Conservation (phyloP, 139 green algal species). For the Chlamydomonas sp. region DNA sequence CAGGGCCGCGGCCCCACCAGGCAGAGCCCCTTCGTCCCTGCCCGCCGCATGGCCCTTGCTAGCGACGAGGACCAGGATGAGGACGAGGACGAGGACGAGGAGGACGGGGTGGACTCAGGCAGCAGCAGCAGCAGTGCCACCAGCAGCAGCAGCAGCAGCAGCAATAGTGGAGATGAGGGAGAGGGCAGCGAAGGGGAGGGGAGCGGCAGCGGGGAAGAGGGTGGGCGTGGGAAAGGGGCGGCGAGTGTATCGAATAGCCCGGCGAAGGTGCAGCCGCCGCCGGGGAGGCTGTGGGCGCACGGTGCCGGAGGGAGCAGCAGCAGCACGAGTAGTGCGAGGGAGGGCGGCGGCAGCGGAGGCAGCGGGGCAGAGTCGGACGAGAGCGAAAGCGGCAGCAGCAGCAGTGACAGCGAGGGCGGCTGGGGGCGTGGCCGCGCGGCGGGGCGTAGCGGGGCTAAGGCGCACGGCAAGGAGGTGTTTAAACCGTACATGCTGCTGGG, state of each 20-base stretch:
- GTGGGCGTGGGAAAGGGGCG: not conserved
- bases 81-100: not conserved
- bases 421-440: not conserved
- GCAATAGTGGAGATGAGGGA: not conserved
- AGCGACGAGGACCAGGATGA: not conserved
- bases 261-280: not conserved
- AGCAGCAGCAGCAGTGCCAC: not conserved
- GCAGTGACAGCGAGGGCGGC: not conserved
- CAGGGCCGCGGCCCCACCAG: not conserved
- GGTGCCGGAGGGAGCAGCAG: not conserved
- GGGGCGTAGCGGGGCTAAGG: not conserved
- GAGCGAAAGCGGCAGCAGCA: not conserved
- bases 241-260: not conserved
- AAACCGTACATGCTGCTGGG: conserved; percentile 32
- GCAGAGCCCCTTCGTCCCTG: too few relatives aligned
- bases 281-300: conserved; percentile 18
- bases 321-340: not conserved
- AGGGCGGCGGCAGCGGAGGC: not conserved
- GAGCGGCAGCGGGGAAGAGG: not conserved
- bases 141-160: not conserved
- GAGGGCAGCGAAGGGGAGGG: not conserved
- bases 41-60: not conserved
- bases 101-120: not conserved
- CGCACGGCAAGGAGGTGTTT: not conserved
- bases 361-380: not conserved